These are phyloP conservation scores for Kwoniella dendrophila DNA, from an alignment of 768 basidiomycete genomes.

Conservation along the genomic window DNA sequence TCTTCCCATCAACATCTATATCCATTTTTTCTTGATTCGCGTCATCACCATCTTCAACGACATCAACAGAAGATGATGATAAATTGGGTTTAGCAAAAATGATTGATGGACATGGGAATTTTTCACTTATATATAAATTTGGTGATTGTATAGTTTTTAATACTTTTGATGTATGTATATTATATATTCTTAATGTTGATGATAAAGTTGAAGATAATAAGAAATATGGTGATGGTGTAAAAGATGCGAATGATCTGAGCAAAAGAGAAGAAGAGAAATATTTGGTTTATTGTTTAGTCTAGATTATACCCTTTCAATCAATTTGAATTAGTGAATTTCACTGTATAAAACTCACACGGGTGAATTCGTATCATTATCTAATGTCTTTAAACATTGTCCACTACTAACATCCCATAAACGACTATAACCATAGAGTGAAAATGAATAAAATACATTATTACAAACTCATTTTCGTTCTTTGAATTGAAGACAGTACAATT, in stretches of 20 bases:
- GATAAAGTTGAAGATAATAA: conserved; percentile 91
- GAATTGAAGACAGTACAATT: neutral
- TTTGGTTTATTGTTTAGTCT: neutral
- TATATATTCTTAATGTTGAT: conserved; percentile 91
- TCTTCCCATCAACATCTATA: conserved; percentile 32
- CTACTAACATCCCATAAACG: conserved; percentile 97
- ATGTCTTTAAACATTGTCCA: conserved; percentile 94
- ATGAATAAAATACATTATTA: too few relatives aligned
- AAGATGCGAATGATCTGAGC: conserved; percentile 79
- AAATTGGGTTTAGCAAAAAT: conserved; percentile 21
- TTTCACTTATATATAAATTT: conserved; percentile 69
- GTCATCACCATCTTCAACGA: conserved; percentile 31
- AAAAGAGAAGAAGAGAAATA: conserved; percentile 1
- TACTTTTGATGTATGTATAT: conserved; percentile 84
- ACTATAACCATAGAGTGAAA: conserved; percentile 58
- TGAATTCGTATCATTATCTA: conserved; percentile 89
- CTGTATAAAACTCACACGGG: conserved; percentile 70
- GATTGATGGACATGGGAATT: conserved; percentile 70
- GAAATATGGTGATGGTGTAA: conserved; percentile 89
- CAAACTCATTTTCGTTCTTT: neutral
- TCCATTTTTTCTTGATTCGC: conserved; percentile 58
- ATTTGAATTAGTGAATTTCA: neutral
- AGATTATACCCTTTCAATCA: neutral
- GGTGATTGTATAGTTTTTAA: conserved; percentile 85
- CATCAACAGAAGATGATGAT: neutral